These are phyloP conservation scores for Alloascoidea hylecoeti DNA, from an alignment of 805 yeast species.

Conservation along the genomic window DNA sequence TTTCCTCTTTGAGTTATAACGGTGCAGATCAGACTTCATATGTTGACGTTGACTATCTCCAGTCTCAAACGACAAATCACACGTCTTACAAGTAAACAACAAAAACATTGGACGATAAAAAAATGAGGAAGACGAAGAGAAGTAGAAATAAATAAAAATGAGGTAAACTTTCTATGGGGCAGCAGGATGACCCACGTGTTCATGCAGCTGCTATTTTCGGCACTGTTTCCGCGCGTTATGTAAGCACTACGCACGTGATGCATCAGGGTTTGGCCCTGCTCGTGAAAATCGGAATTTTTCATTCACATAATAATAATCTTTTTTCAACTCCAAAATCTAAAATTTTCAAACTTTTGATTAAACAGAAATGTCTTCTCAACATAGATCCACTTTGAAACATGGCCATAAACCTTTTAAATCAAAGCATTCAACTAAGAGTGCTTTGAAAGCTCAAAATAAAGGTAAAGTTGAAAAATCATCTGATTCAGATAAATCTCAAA, in stretches of 20 bases:
- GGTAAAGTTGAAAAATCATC: slow-evolving; percentile 75
- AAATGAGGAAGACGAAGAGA: neutral
- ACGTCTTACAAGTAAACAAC: slow-evolving; percentile 72
- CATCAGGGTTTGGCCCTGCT: neutral
- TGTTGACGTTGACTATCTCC: slow-evolving; percentile 81
- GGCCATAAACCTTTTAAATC: slow-evolving; percentile 86
- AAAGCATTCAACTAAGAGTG: slow-evolving; percentile 81
- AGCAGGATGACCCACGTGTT: neutral
- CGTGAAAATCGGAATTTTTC: neutral
- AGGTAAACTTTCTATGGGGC: neutral
- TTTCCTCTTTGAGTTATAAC: slow-evolving; percentile 87
- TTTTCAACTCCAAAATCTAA: neutral
- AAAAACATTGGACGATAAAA: slow-evolving; percentile 4
- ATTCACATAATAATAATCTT: neutral
- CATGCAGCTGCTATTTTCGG: neutral
- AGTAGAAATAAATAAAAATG: neutral
- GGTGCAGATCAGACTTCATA: slow-evolving; percentile 97
- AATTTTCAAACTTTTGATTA: neutral
- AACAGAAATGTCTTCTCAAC: slow-evolving; percentile 18
- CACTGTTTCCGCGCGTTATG: neutral
- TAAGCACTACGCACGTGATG: neutral
- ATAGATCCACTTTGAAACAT: slow-evolving; percentile 71
- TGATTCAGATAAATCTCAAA: slow-evolving; percentile 8
- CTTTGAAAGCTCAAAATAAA: slow-evolving; percentile 63
- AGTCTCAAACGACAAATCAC: slow-evolving; percentile 65